A percentile compares a stretch with the other conserved stretches of the same genome.
Evolutionary conservation across 2,329 filamentous ascomycete species (phyloP).

Genomic region (Endoconidiophora polonica): DNA sequence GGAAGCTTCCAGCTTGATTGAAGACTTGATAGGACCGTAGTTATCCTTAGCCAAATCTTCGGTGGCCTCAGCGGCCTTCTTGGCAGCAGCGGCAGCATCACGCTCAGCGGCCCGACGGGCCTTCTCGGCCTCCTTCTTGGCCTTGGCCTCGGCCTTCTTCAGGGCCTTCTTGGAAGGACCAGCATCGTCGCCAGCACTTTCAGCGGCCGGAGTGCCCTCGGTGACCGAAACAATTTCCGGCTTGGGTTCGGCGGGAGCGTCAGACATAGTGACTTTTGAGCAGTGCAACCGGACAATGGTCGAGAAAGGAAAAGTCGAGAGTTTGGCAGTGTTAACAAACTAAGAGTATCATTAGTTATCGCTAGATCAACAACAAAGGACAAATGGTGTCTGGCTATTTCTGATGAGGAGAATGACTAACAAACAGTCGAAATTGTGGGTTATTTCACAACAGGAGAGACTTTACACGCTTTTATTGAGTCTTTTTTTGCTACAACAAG

Average conservation of each 20-base stretch:
- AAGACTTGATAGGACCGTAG: slow-evolving; percentile 55
- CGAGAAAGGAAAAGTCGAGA: no score
- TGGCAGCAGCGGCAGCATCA: slow-evolving; percentile 52
- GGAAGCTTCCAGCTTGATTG: slow-evolving; percentile 39
- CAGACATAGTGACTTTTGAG: slow-evolving; percentile 18
- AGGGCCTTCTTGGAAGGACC: slow-evolving; percentile 57
- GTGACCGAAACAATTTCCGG: slow-evolving; percentile 7
- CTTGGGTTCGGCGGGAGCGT: slow-evolving; percentile 19
- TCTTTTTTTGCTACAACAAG: no score
- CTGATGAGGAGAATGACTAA: no score
- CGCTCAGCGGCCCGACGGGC: slow-evolving; percentile 56
- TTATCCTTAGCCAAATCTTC: slow-evolving; percentile 57
- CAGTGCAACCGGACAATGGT: no score
- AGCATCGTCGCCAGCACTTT: slow-evolving; percentile 14
- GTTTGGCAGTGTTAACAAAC: no score
- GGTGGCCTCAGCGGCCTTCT: slow-evolving; percentile 46
- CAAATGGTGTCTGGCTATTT: no score
- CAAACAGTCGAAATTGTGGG: no score
- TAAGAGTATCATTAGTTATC: no score
- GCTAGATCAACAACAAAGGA: no score
- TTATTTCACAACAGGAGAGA: no score
- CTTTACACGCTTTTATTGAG: no score
- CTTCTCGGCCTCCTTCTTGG: slow-evolving; percentile 76
- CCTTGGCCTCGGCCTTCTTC: slow-evolving; percentile 74
- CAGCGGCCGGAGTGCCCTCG: neutral